These are phyloP conservation scores for Ophiostoma triangulosporum DNA, from an alignment of 2,329 filamentous ascomycete genomes.

Conservation along the genomic window DNA sequence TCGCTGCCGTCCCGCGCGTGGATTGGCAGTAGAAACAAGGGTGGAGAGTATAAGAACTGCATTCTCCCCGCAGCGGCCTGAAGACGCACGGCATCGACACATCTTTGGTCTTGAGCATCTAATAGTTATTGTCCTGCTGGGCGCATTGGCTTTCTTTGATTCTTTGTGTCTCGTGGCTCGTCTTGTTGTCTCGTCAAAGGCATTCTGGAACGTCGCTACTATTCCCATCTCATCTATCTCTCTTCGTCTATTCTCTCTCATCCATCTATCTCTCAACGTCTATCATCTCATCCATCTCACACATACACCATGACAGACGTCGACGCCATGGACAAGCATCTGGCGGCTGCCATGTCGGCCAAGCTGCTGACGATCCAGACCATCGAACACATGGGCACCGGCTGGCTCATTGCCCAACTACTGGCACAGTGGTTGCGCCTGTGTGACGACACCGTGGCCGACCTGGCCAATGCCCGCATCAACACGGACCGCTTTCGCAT, in stretches of 20 bases:
- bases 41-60: conserved; percentile 1
- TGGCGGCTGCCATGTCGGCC: conserved; percentile 1
- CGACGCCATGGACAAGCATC: neutral
- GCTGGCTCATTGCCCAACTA: conserved; percentile 1
- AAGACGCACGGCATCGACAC: neutral
- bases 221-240: neutral
- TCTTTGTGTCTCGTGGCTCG: neutral
- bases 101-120: too few species aligned
- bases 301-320: neutral
- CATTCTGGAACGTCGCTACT: too few species aligned
- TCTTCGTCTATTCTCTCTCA: neutral
- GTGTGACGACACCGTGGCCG: neutral
- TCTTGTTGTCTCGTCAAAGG: neutral
- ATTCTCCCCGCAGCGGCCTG: neutral
- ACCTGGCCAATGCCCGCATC: neutral
- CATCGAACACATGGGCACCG: neutral
- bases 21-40: neutral
- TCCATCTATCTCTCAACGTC: neutral
- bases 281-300: neutral
- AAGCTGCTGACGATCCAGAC: neutral
- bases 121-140: too few species aligned
- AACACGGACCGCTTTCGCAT: conserved; percentile 2
- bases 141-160: too few species aligned
- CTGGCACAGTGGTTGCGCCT: conserved; percentile 2
- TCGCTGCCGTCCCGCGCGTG: neutral